A percentile compares a stretch with the other conserved stretches of the same genome.
phyloP scores from a whole-genome alignment of 306 rosid species.

The Morella rubra region DNA sequence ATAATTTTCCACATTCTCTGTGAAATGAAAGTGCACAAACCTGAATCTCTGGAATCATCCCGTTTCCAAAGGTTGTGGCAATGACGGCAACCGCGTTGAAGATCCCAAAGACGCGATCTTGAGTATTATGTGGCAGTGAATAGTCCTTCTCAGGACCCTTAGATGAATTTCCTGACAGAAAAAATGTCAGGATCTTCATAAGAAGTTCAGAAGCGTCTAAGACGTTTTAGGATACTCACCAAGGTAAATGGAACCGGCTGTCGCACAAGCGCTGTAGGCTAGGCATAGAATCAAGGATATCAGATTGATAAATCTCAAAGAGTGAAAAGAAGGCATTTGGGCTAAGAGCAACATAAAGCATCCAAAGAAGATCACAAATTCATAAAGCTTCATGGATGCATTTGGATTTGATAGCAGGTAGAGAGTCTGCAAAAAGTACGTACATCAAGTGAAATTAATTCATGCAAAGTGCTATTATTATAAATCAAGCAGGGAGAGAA shows the following conservation, averaged over 20 bases:
- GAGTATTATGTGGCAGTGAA: slow-evolving; percentile 43
- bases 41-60: slow-evolving; percentile 88
- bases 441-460: too few relatives aligned
- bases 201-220: background rate
- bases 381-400: slow-evolving; percentile 61
- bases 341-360: slow-evolving; percentile 74
- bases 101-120: slow-evolving; percentile 52
- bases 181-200: background rate
- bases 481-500: too few relatives aligned
- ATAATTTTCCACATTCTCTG: too few relatives aligned
- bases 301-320: slow-evolving; percentile 68
- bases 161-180: slow-evolving; percentile 48
- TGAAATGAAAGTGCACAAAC: slow-evolving; percentile 20
- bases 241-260: slow-evolving; percentile 58
- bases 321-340: slow-evolving; percentile 80
- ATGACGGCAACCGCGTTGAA: slow-evolving; percentile 80
- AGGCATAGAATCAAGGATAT: slow-evolving; percentile 54
- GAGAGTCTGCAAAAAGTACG: slow-evolving; percentile 43
- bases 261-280: slow-evolving; percentile 60
- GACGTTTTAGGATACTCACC: slow-evolving; percentile 28
- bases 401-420: slow-evolving; percentile 53
- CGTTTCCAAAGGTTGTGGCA: slow-evolving; percentile 79
- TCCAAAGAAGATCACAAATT: slow-evolving; percentile 65
- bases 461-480: too few relatives aligned
- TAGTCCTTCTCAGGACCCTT: slow-evolving; percentile 68